Evolutionary conservation across 345 rosid genomes (phyloP).

Genomic region (Abelmoschus esculentus): DNA sequence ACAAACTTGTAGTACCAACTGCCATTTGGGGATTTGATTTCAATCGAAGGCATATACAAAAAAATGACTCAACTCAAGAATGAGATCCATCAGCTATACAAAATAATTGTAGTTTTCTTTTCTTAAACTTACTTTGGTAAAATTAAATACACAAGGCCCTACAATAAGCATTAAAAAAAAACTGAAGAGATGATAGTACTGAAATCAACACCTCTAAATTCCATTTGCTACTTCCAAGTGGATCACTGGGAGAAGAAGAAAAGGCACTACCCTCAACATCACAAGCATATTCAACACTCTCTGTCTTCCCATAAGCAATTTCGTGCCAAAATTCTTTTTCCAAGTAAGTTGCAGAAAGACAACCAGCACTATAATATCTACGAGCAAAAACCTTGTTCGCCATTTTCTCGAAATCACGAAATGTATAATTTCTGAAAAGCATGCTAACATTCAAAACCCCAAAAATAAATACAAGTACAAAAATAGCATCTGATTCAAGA

Average conservation of each 20-base stretch:
- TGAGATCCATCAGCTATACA: background rate
- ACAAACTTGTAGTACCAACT: background rate
- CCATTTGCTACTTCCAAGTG: slow-evolving; percentile 96
- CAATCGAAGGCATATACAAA: background rate
- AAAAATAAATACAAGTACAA: slow-evolving; percentile 14
- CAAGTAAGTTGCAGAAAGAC: slow-evolving; percentile 85
- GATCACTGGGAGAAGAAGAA: slow-evolving; percentile 81
- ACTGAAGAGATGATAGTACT: slow-evolving; percentile 10
- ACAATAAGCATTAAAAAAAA: background rate
- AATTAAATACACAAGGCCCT: background rate
- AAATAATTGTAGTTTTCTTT: background rate
- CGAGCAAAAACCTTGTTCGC: slow-evolving; percentile 94
- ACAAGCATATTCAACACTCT: slow-evolving; percentile 98
- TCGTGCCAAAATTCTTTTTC: slow-evolving; percentile 99
- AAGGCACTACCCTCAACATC: slow-evolving; percentile 99
- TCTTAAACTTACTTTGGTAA: background rate
- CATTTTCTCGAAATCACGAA: slow-evolving; percentile 97
- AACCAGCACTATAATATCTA: slow-evolving; percentile 85
- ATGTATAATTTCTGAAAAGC: slow-evolving; percentile 77
- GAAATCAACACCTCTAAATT: slow-evolving; percentile 79
- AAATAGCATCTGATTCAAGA: slow-evolving; percentile 4
- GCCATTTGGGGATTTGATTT: background rate
- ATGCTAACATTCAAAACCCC: slow-evolving; percentile 24
- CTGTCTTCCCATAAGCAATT: slow-evolving; percentile 90
- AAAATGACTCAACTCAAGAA: background rate